A percentile compares a stretch with the other conserved stretches of the same genome.
Conservation (phyloP, 345 rosid genomes). For the Eutrema yunnanense region DNA sequence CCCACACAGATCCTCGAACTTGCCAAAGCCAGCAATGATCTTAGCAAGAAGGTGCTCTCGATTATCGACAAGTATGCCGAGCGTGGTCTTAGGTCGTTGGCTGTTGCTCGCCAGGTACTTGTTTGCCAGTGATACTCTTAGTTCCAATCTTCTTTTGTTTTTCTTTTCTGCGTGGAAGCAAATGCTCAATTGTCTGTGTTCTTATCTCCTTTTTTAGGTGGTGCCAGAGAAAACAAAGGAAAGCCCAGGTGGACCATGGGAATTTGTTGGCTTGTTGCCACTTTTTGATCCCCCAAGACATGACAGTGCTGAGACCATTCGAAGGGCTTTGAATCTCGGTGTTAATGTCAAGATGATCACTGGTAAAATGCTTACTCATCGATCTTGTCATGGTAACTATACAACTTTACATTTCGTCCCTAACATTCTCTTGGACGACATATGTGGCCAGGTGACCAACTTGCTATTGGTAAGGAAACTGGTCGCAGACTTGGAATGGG, state of each 20-base stretch:
- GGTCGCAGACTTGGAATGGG: slow-evolving; percentile 99
- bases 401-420: background rate
- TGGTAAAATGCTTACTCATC: slow-evolving; percentile 36
- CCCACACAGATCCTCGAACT: slow-evolving; percentile 58
- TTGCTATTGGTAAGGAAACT: slow-evolving; percentile 96
- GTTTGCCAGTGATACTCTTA: background rate
- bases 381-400: background rate
- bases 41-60: slow-evolving; percentile 63
- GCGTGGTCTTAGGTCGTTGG: slow-evolving; percentile 94
- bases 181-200: background rate
- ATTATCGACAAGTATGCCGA: slow-evolving; percentile 93
- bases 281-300: slow-evolving; percentile 99
- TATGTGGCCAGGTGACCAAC: slow-evolving; percentile 71
- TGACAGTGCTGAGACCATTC: slow-evolving; percentile 97
- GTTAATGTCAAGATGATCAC: slow-evolving; percentile 98
- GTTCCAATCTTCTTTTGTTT: background rate
- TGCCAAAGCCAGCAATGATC: slow-evolving; percentile 74
- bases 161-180: background rate
- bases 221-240: slow-evolving; percentile 86
- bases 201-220: slow-evolving; percentile 38
- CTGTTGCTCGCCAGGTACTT: slow-evolving; percentile 83
- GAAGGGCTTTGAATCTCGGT: slow-evolving; percentile 90
- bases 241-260: slow-evolving; percentile 82
- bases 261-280: slow-evolving; percentile 80
- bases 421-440: slow-evolving; percentile 4